Percentiles rank a stretch among this genome's conserved stretches.
Evolutionary conservation across 179 eudicot genomes (phyloP).

Genomic region (Sideroxylon spinosum): DNA sequence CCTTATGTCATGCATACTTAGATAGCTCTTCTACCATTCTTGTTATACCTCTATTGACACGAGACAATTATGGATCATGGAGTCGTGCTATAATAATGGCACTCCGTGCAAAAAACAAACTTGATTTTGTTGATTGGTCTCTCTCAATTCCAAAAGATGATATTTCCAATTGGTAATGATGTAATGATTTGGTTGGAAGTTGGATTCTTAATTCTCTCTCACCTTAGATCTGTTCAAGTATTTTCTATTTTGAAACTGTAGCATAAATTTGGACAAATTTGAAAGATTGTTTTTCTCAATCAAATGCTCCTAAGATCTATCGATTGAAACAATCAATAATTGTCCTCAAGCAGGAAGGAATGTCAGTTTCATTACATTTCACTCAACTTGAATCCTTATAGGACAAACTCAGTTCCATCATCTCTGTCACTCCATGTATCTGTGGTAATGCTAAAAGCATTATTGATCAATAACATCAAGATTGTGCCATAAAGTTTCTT

Average conservation of each 20-base stretch:
- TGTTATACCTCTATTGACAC: conserved; percentile 13
- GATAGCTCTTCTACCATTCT: conserved; percentile 14
- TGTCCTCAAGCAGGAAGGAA: conserved; percentile 3
- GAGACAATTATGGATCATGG: conserved; percentile 15
- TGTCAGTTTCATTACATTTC: not conserved
- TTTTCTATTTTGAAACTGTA: conserved; percentile 2
- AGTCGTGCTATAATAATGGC: not conserved
- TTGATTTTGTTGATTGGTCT: conserved; percentile 15
- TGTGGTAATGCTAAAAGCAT: conserved; percentile 12
- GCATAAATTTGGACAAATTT: conserved; percentile 1
- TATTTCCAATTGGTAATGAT: conserved; percentile 11
- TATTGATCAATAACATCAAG: conserved; percentile 7
- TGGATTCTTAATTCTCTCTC: conserved; percentile 1
- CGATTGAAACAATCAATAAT: conserved; percentile 6
- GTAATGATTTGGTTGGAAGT: conserved; percentile 12
- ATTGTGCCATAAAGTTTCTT: conserved; percentile 17
- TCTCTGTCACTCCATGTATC: not conserved
- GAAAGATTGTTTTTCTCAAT: not conserved
- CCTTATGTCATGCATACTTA: conserved; percentile 9
- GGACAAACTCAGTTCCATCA: not conserved
- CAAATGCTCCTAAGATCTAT: conserved; percentile 14
- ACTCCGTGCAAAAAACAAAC: conserved; percentile 7
- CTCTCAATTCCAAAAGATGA: conserved; percentile 12
- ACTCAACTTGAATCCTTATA: not conserved
- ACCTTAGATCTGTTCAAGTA: conserved; percentile 7